Evolutionary conservation across 257 asterid species (phyloP).

Genomic region (Solanum lycopersicoides): DNA sequence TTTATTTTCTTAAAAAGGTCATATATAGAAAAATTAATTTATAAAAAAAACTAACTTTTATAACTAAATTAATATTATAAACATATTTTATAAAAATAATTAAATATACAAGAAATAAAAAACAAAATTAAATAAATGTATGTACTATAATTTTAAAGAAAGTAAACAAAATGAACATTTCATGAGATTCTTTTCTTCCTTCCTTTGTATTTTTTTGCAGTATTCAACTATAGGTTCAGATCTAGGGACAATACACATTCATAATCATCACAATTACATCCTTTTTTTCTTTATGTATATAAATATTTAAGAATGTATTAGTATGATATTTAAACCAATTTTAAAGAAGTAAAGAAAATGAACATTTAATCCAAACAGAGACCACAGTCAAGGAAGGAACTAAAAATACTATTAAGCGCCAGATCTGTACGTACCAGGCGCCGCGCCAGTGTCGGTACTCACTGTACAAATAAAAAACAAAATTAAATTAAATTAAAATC

Average conservation of each 20-base stretch:
- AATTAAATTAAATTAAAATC: background rate
- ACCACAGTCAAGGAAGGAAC: background rate
- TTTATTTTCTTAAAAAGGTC: too few relatives aligned
- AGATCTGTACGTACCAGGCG: slow-evolving; percentile 51
- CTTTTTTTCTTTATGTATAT: background rate
- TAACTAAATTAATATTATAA: too few relatives aligned
- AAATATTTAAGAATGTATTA: background rate
- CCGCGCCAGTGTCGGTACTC: slow-evolving; percentile 29
- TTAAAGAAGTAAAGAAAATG: background rate
- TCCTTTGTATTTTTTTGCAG: background rate
- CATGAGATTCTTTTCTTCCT: background rate
- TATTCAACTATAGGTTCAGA: background rate
- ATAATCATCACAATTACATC: background rate
- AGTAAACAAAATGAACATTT: background rate
- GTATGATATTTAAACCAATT: background rate
- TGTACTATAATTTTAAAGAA: background rate
- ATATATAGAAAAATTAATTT: too few relatives aligned
- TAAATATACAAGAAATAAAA: too few relatives aligned
- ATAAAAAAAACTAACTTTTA: too few relatives aligned
- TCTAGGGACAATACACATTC: background rate
- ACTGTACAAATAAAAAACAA: slow-evolving; percentile 22
- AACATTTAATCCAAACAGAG: background rate
- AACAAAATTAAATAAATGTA: background rate
- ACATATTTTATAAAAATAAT: too few relatives aligned
- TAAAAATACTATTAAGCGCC: background rate